Evolutionary conservation across 805 yeast genomes (phyloP), one percentile per base, ranked within the genome.

Genomic region (Alloascoidea africana): DNA sequence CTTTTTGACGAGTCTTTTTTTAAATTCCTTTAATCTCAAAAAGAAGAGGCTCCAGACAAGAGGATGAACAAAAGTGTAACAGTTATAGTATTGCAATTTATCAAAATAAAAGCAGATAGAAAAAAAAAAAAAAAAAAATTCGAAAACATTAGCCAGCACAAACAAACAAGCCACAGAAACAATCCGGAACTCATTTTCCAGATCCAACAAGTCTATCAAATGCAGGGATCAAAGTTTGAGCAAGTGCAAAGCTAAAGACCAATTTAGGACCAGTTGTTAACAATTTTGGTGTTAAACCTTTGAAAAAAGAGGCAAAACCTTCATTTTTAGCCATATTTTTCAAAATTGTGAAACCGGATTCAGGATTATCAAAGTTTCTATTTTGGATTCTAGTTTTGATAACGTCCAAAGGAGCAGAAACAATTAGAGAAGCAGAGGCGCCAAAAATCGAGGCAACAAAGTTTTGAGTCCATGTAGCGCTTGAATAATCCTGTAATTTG

Each of bases 331-430:
- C 71, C 80, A 93, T 91, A 62, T 89, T 87, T 64, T 84, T 86
- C 61, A 91, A 68, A 51, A 91, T 91, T 27, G 81, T 83, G 59
- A 89, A 66, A 32, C 99, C 99, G 36, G 85, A 70, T 65, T 91
- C 95, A 44, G 94, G 94, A 62, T 86, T 82, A 52, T 87, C 97
- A 51, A 91, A 91, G 67, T 80, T 85, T 62, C 76, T 79, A 70
- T 91, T 91, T 65, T 91, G 99, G 53, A 91, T 91, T 68, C 99
- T 80, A 43, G 99, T 91, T 70, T 91, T 91, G 62, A 91, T 89
- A 40, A 91, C 96, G 56, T 91, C 99, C 53, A 91, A 70, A 36
- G 99, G 99, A 39, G 98, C 98, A 49, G 93, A 79, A 16, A 91
- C 96, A 55, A 91, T 83, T 60, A 91, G 71, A 5, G 97, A 89